These are phyloP conservation scores for Arthrobotrys pseudoclavata DNA, from an alignment of 2,329 filamentous ascomycete genomes.

Conservation along the genomic window DNA sequence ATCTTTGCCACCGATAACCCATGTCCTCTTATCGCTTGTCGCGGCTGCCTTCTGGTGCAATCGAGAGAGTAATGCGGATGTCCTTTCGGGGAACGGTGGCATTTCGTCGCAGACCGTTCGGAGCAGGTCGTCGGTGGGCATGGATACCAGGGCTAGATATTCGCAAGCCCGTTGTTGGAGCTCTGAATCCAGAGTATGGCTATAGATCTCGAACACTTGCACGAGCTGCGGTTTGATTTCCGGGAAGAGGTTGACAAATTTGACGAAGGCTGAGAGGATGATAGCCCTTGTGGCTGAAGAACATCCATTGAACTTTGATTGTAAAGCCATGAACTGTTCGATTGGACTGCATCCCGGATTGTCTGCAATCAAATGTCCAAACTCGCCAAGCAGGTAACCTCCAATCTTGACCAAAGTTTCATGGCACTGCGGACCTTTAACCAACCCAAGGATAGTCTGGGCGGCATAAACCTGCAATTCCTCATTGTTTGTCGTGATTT, in stretches of 20 bases:
- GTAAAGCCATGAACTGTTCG: constrained; percentile 93
- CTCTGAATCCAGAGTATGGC: constrained; percentile 93
- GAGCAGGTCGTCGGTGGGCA: constrained; percentile 90
- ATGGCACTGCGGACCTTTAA: constrained; percentile 93
- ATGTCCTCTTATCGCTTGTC: constrained; percentile 94
- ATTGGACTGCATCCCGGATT: constrained; percentile 93
- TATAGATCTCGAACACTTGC: constrained; percentile 90
- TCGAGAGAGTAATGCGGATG: constrained; percentile 90
- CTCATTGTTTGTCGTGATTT: constrained; percentile 99
- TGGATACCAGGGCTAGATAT: constrained; percentile 85
- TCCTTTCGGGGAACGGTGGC: constrained; percentile 95
- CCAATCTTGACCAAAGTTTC: constrained; percentile 98
- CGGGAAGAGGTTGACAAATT: constrained; percentile 97
- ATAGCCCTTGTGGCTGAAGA: constrained; percentile 92
- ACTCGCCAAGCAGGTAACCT: constrained; percentile 94
- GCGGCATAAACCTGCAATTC: constrained; percentile 97
- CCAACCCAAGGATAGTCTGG: constrained; percentile 89
- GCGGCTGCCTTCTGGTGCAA: constrained; percentile 94
- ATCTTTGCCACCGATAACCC: constrained; percentile 97
- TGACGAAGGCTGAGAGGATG: constrained; percentile 94
- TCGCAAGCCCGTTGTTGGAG: constrained; percentile 96
- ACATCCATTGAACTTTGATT: constrained; percentile 88
- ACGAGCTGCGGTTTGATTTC: constrained; percentile 97
- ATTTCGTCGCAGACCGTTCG: constrained; percentile 97
- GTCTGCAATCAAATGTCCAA: constrained; percentile 95